phyloP scores from a whole-genome alignment of 345 rosid genomes.

The Conringia planisiliqua region DNA sequence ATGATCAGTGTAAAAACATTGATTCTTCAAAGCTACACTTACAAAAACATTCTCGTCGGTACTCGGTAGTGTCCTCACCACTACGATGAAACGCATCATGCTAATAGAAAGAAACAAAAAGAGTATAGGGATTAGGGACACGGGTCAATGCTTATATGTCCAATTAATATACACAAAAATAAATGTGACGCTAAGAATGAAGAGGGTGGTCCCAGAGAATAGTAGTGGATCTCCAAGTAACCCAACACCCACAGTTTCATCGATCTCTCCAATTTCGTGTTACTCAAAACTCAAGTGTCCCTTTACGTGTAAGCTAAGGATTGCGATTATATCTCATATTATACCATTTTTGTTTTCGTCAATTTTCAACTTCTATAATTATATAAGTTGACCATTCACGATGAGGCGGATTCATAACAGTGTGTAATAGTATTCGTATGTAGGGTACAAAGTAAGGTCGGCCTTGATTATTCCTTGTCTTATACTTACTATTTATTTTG shows the following conservation, averaged over 20 bases:
- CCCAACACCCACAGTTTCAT: slow-evolving; percentile 37
- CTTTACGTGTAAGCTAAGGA: slow-evolving; percentile 69
- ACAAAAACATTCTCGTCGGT: neutral
- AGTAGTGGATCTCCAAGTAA: slow-evolving; percentile 32
- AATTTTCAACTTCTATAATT: neutral
- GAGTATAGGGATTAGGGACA: neutral
- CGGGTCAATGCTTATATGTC: slow-evolving; percentile 4
- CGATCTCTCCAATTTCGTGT: slow-evolving; percentile 27
- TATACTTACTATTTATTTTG: too few species aligned
- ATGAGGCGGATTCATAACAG: neutral
- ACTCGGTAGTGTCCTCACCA: neutral
- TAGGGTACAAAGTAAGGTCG: too few species aligned
- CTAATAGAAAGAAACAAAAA: neutral
- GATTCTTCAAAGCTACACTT: neutral
- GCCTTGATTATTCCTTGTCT: too few species aligned
- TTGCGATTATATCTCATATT: neutral
- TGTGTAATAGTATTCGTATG: neutral
- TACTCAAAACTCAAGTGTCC: slow-evolving; percentile 37
- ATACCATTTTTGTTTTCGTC: neutral
- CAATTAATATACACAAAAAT: neutral
- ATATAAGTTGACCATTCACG: neutral
- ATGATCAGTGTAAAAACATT: neutral
- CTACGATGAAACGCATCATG: neutral
- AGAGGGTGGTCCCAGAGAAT: slow-evolving; percentile 49
- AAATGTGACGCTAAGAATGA: slow-evolving; percentile 13